Base-by-base conservation (phyloP, 2,329 filamentous ascomycete species). In the Purpureocillium lavendulum region DNA sequence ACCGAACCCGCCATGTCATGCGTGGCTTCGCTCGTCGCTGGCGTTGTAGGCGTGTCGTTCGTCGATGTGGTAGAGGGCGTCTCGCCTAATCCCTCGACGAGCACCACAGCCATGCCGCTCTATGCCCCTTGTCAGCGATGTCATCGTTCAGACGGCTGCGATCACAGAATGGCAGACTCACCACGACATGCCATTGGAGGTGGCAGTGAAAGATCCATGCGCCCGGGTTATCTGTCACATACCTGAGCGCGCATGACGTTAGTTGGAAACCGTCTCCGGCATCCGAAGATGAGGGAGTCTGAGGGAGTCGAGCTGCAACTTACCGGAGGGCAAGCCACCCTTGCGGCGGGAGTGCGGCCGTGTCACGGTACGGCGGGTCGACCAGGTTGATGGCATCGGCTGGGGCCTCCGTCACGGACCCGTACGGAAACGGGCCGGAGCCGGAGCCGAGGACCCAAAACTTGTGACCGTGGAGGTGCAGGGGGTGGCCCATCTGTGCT, bases 141-240 rank as follows among this genome's bases (percentile, higher is more conserved):
- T n/a, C n/a, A n/a, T n/a, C n/a, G n/a, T n/a, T n/a, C n/a, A n/a
- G n/a, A n/a, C n/a, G n/a, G n/a, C n/a, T n/a, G n/a, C n/a, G n/a
- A n/a, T n/a, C n/a, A n/a, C n/a, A n/a, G n/a, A n/a, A n/a, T 15
- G 15, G 8, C 15, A 13, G 29, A 11, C 9, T 16, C 14, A 40
- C 39, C 13, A 26, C 33, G 16, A 40, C 16, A 15, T 40, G 39
- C 39, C 39, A 40, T 31, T 40, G 39, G 7, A 40, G 18, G 14
- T 40, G 39, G 28, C 39, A 40, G 28, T 40, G 39, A 28, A 40
- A 35, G n/a, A 40, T 32, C 39, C 39, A 40, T 15, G 39, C 39
- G 5, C 39, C 39, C 12, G 39, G 33, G 17, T 40, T 40, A 28
- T 40, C 33, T 8, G 39, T 36, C 3, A 40, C 28, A n/a, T 35